Conservation (phyloP, 108 stramenopile species). For the Nannochloropsis gaditana region DNA sequence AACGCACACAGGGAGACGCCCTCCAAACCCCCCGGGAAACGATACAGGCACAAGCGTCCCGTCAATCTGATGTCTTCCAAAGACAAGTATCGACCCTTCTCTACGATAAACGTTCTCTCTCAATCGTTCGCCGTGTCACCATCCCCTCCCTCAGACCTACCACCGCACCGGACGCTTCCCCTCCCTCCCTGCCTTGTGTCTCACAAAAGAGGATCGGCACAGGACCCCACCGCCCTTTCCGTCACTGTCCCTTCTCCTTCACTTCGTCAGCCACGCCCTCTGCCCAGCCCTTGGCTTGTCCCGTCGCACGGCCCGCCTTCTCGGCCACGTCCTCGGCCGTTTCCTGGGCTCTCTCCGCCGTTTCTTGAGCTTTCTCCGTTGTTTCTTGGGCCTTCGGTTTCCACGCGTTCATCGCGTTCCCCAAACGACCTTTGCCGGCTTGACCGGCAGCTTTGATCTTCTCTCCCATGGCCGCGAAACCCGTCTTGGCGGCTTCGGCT, state of each 20-base stretch:
- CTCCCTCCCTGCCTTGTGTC: neutral
- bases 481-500: neutral
- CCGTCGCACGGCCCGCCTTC: neutral
- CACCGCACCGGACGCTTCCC: neutral
- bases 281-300: neutral
- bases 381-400: neutral
- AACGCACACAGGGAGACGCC: too few relatives aligned
- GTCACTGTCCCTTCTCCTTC: neutral
- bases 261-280: conserved; percentile 14
- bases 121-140: too few relatives aligned
- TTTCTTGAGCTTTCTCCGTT: neutral
- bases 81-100: too few relatives aligned
- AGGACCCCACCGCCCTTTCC: neutral
- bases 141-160: too few relatives aligned
- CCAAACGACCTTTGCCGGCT: too few relatives aligned
- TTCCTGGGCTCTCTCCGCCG: neutral
- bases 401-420: neutral
- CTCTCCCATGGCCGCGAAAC: too few relatives aligned
- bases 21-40: too few relatives aligned
- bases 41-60: too few relatives aligned
- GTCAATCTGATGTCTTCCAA: too few relatives aligned
- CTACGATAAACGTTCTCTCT: too few relatives aligned
- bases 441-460: too few relatives aligned
- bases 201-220: neutral
- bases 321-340: neutral